phyloP scores from a whole-genome alignment of 2,329 filamentous ascomycete genomes.

The Ophiostoma perfectum region DNA sequence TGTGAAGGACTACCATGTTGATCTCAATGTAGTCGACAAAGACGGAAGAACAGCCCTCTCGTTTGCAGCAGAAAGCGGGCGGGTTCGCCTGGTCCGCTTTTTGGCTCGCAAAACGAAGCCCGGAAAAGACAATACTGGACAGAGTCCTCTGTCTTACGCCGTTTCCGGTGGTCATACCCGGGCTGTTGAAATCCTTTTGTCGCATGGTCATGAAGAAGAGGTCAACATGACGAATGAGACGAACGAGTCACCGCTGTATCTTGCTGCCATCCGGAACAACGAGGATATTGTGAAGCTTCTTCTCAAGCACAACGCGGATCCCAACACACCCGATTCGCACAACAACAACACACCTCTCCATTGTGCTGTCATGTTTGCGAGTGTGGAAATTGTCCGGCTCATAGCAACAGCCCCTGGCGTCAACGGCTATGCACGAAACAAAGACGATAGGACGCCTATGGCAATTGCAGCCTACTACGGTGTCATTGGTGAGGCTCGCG shows the following conservation, averaged over 20 bases:
- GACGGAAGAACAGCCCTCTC: neutral
- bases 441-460: constrained; percentile 3
- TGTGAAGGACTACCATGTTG: neutral
- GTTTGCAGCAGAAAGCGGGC: neutral
- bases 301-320: constrained; percentile 4
- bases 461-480: neutral
- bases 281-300: neutral
- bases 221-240: neutral
- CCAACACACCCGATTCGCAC: neutral
- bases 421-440: constrained; percentile 1
- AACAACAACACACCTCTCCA: neutral
- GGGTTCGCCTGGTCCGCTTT: neutral
- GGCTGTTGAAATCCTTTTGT: neutral
- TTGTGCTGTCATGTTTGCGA: neutral
- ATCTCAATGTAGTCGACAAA: neutral
- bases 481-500: neutral
- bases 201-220: neutral
- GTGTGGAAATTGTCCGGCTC: neutral
- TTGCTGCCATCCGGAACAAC: neutral
- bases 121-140: neutral
- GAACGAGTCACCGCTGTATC: neutral
- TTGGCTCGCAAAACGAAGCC: constrained; percentile 2
- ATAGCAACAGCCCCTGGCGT: constrained; percentile 1
- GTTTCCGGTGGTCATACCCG: neutral
- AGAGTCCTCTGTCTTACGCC: neutral